A percentile compares a stretch with the other conserved stretches of the same genome.
Conservation (phyloP, 2,329 filamentous ascomycete species). For the Ophiostoma sp. region DNA sequence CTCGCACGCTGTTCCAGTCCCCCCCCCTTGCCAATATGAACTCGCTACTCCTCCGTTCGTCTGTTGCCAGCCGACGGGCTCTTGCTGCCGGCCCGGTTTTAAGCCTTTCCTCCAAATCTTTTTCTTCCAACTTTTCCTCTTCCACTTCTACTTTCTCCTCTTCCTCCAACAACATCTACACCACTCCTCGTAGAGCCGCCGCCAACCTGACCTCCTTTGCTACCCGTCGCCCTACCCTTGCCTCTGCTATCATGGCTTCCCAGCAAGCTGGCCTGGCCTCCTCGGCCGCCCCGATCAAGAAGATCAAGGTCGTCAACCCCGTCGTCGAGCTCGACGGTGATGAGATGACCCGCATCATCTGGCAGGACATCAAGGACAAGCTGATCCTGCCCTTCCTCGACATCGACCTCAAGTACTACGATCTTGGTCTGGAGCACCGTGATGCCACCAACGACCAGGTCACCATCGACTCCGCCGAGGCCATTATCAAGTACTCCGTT, state of each 20-base stretch:
- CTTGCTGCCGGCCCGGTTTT: conserved; percentile 28
- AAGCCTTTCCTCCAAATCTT: conserved; percentile 25
- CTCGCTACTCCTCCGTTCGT: conserved; percentile 27
- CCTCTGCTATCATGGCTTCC: conserved; percentile 53
- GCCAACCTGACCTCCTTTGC: conserved; percentile 10
- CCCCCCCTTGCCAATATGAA: conserved; percentile 25
- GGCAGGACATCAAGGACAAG: conserved; percentile 99
- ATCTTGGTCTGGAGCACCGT: conserved; percentile 88
- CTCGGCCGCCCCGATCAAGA: conserved; percentile 47
- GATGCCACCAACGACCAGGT: conserved; percentile 96
- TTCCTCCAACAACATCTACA: conserved; percentile 20
- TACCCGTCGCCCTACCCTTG: conserved; percentile 19
- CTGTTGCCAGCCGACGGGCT: conserved; percentile 26
- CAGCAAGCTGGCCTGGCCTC: conserved; percentile 26
- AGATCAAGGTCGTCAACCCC: conserved; percentile 99
- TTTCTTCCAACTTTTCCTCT: conserved; percentile 25
- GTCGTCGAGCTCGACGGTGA: conserved; percentile 95
- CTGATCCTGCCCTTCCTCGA: conserved; percentile 96
- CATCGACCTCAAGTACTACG: conserved; percentile 98
- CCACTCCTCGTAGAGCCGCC: conserved; percentile 21
- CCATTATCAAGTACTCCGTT: conserved; percentile 98
- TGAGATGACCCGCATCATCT: conserved; percentile 98
- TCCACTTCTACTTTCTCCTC: conserved; percentile 22
- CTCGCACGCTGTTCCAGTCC: neutral
- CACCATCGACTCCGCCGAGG: conserved; percentile 90